These are phyloP conservation scores for Litsea cubeba DNA, from an alignment of 164 flowering plant species.

Conservation along the genomic window DNA sequence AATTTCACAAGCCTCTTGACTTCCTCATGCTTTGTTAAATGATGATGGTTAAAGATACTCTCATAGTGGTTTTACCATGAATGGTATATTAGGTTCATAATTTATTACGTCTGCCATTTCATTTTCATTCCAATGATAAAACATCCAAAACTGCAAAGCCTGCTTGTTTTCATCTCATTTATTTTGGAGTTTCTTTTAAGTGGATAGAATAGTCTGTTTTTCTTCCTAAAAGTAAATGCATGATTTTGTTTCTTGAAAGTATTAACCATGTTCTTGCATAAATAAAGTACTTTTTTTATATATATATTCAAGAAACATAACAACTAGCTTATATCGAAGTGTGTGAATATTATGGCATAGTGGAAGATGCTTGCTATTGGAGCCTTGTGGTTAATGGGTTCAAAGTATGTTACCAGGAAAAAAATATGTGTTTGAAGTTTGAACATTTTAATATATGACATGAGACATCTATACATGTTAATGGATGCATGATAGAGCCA, in stretches of 20 bases:
- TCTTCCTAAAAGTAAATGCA: not conserved
- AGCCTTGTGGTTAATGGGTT: too few relatives aligned
- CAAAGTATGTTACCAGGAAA: too few relatives aligned
- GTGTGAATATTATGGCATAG: not conserved
- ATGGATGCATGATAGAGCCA: not conserved
- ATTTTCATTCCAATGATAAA: not conserved
- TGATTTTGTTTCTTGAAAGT: not conserved
- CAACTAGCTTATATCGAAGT: not conserved
- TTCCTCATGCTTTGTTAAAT: not conserved
- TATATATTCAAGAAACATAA: too few relatives aligned
- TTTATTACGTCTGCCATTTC: not conserved
- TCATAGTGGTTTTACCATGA: not conserved
- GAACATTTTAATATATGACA: too few relatives aligned
- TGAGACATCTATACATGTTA: not conserved
- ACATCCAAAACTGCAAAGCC: not conserved
- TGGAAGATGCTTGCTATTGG: too few relatives aligned
- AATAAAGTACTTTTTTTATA: too few relatives aligned
- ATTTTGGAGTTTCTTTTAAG: not conserved
- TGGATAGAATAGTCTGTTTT: too few relatives aligned
- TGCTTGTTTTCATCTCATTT: not conserved
- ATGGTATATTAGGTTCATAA: not conserved
- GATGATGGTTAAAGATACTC: not conserved
- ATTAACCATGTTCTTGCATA: not conserved
- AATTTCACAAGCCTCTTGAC: conserved; percentile 16
- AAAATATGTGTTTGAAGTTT: too few relatives aligned